Evolutionary conservation across 345 rosid genomes (phyloP), one percentile per base, ranked within the genome.

Genomic region (Pugionium cornutum): DNA sequence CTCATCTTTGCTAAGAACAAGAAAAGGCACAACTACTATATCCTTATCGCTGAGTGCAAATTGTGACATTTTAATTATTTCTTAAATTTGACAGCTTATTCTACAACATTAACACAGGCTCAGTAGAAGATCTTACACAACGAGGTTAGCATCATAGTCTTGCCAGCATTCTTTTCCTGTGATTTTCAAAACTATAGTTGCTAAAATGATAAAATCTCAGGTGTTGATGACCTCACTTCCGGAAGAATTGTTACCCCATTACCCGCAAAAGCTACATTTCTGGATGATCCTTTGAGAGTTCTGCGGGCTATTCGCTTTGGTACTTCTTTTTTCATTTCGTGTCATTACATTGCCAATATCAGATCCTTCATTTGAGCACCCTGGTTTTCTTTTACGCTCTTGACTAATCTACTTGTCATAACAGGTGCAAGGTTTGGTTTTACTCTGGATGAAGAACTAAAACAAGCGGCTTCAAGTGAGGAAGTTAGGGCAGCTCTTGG

Each of bases 241-340:
- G 96, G 97, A 77, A 84, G 72, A 71, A 85, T 92, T 67, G 97
- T 83, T 44, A 92, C 98, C 55, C 98, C 98, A 63, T 73, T 89
- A 66, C 82, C 86, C 70, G 86, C 98, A 62, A 88, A 80, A 76
- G 86, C 83, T 65, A 92, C 98, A 0, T 92, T 92, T 79, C 72
- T 89, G 79, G 98, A 92, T 83, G 98, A 92, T 75, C 98, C 97
- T 9, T 79, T 92, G 68, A 83, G 97, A 40, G 95, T 92, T 72
- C 97, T 92, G 65, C 83, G 98, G 70, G 97, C 98, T 72, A 83
- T 92, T 78, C 98, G 98, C 45, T 92, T 92, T 80, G 97, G 98
- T 92, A 82, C 42, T 60, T 67, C 40, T 58, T 57, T 61, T 53
- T 54, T 0, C 6, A 4, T 58, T 42, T 49, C 46, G 18, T 46